Percentiles rank a stretch among this genome's conserved stretches.
These are phyloP conservation scores for Fusarium anthophilum DNA, from an alignment of 2,329 filamentous ascomycete species.

Conservation along the genomic window DNA sequence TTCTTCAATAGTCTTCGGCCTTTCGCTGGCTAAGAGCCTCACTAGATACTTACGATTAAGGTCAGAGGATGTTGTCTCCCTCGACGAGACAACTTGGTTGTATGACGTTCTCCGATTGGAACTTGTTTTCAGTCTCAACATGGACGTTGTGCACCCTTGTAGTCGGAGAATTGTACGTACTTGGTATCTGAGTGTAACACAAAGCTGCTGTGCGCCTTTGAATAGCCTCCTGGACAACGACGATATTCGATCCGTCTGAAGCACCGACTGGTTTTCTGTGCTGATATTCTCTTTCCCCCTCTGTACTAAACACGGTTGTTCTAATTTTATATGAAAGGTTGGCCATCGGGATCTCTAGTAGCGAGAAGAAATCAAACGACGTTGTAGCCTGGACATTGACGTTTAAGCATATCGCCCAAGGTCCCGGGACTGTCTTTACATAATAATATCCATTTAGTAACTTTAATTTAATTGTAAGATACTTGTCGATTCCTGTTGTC, in stretches of 20 bases:
- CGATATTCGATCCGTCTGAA: neutral
- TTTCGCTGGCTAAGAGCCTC: neutral
- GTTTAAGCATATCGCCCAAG: constrained; percentile 13
- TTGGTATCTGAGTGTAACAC: constrained; percentile 27
- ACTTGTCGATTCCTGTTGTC: no score
- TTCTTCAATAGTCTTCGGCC: neutral
- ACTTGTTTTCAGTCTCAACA: constrained; percentile 8
- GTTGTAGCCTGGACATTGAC: neutral
- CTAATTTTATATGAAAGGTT: neutral
- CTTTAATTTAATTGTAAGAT: neutral
- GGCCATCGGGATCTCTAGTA: neutral
- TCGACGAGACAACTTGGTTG: constrained; percentile 8
- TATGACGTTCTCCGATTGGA: constrained; percentile 17
- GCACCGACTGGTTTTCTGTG: constrained; percentile 7
- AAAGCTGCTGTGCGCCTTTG: constrained; percentile 1
- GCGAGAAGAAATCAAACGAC: neutral
- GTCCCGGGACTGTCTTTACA: neutral
- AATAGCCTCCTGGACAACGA: constrained; percentile 4
- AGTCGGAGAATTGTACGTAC: constrained; percentile 32
- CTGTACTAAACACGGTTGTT: neutral
- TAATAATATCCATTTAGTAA: no score
- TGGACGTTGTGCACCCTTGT: neutral
- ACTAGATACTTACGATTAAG: neutral
- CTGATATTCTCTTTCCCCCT: neutral
- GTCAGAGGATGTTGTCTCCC: constrained; percentile 9